Conservation (phyloP, 225 moss, liverwort and hornwort genomes). For the Anthoceros angustus region DNA sequence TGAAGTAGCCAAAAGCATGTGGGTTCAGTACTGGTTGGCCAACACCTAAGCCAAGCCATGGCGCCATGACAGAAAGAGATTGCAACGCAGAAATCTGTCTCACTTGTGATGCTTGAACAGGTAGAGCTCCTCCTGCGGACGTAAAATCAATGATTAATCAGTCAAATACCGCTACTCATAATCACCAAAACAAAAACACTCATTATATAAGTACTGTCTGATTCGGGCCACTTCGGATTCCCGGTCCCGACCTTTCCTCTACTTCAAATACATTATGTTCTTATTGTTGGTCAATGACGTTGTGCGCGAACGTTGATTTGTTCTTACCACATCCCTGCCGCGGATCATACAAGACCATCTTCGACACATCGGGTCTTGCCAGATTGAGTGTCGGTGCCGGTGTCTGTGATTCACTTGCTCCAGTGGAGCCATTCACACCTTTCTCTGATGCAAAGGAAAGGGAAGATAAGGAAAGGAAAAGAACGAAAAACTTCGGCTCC, state of each 20-base stretch:
- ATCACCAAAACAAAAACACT: neutral
- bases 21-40: slow-evolving; percentile 27
- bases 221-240: neutral
- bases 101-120: slow-evolving; percentile 29
- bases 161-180: neutral
- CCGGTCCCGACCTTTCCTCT: slow-evolving; percentile 15
- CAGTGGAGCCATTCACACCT: slow-evolving; percentile 22
- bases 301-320: neutral
- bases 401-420: slow-evolving; percentile 16
- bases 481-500: too few relatives aligned
- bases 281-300: neutral
- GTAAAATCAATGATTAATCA: neutral
- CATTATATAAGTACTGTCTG: neutral
- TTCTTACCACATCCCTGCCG: slow-evolving; percentile 81
- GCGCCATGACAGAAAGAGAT: slow-evolving; percentile 33
- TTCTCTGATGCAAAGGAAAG: slow-evolving; percentile 9
- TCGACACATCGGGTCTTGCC: slow-evolving; percentile 62
- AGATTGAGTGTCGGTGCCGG: slow-evolving; percentile 24
- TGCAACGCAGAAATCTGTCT: slow-evolving; percentile 12
- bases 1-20: slow-evolving; percentile 28
- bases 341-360: slow-evolving; percentile 67
- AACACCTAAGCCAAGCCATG: slow-evolving; percentile 27
- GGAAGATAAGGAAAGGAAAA: neutral
- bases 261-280: neutral
- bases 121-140: neutral